phyloP scores from a whole-genome alignment of 2,329 filamentous ascomycete genomes.

The Colletotrichum caudatum region DNA sequence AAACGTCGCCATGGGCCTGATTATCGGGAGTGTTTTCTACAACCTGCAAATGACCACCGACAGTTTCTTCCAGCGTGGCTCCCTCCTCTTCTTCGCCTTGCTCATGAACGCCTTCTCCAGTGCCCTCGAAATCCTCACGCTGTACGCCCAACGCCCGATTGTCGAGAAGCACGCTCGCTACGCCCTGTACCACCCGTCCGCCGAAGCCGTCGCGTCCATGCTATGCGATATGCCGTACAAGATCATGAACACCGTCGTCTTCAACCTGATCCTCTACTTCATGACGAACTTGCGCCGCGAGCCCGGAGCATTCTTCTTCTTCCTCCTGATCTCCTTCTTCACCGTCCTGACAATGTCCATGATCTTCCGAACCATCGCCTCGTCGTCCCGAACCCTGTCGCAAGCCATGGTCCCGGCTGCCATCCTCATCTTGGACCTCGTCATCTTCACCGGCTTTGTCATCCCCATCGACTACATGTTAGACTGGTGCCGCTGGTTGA shows the following conservation, averaged over 20 bases:
- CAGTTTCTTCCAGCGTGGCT: slow-evolving; percentile 83
- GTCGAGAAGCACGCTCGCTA: slow-evolving; percentile 92
- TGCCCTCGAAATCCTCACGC: slow-evolving; percentile 84
- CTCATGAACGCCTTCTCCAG: slow-evolving; percentile 87
- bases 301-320: slow-evolving; percentile 85
- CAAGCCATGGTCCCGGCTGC: slow-evolving; percentile 72
- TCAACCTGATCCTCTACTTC: slow-evolving; percentile 88
- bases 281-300: slow-evolving; percentile 84
- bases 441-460: slow-evolving; percentile 79
- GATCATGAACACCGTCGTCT: slow-evolving; percentile 77
- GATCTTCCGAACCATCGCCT: slow-evolving; percentile 86
- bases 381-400: slow-evolving; percentile 76
- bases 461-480: slow-evolving; percentile 77
- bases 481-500: slow-evolving; percentile 85
- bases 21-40: slow-evolving; percentile 85
- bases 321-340: slow-evolving; percentile 79
- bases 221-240: slow-evolving; percentile 89
- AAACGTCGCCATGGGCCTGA: slow-evolving; percentile 81
- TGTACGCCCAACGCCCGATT: slow-evolving; percentile 90
- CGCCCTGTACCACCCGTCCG: slow-evolving; percentile 88
- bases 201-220: slow-evolving; percentile 90
- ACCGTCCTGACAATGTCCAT: slow-evolving; percentile 85
- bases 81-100: slow-evolving; percentile 88
- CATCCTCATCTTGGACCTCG: slow-evolving; percentile 72
- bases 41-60: slow-evolving; percentile 73